A percentile compares a stretch with the other conserved stretches of the same genome.
phyloP scores from a whole-genome alignment of 306 rosid genomes.

The Hippophae gyantsensis region DNA sequence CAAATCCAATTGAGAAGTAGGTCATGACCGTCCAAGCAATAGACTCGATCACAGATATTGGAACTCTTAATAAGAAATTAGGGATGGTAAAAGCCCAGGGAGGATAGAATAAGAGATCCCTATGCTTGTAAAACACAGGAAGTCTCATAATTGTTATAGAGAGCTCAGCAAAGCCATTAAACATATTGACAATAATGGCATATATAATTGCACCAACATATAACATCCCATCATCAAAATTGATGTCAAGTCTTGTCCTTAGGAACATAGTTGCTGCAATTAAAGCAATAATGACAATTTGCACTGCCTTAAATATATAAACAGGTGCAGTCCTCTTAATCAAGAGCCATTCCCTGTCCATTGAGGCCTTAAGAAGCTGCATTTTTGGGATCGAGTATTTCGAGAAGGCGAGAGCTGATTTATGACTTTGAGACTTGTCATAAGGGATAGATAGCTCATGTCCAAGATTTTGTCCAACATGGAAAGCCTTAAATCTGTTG shows the following conservation, averaged over 20 bases:
- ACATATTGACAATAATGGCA: constrained; percentile 37
- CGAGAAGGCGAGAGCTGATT: constrained; percentile 46
- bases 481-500: constrained; percentile 33
- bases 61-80: constrained; percentile 20
- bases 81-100: constrained; percentile 25
- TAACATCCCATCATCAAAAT: constrained; percentile 17
- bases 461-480: constrained; percentile 34
- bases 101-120: constrained; percentile 23
- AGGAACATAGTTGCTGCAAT: constrained; percentile 44
- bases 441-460: constrained; percentile 30
- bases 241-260: constrained; percentile 39
- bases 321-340: constrained; percentile 55
- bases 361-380: constrained; percentile 43
- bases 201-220: constrained; percentile 50
- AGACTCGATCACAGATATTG: constrained; percentile 21
- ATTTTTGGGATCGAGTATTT: constrained; percentile 36
- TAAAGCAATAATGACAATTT: constrained; percentile 36
- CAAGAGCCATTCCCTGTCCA: constrained; percentile 51
- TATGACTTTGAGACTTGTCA: constrained; percentile 39
- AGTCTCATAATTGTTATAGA: constrained; percentile 18
- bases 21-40: constrained; percentile 17
- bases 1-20: constrained; percentile 46
- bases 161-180: constrained; percentile 26
- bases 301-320: constrained; percentile 47
- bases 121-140: constrained; percentile 24